A percentile compares a stretch with the other conserved stretches of the same genome.
These are phyloP conservation scores for Macrocybe gigantea DNA, from an alignment of 768 basidiomycete species.

Conservation along the genomic window DNA sequence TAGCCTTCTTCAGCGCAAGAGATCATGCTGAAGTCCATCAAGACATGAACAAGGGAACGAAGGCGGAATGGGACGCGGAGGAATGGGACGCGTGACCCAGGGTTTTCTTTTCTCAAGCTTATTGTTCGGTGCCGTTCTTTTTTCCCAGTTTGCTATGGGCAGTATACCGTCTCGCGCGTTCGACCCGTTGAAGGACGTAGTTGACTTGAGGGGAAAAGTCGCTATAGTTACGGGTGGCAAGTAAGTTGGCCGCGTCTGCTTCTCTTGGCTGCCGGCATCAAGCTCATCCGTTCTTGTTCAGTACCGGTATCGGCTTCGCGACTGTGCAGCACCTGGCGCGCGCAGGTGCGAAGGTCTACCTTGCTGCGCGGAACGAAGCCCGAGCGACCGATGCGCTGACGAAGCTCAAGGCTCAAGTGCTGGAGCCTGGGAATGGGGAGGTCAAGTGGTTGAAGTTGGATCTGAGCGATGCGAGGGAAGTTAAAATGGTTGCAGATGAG, in stretches of 20 bases:
- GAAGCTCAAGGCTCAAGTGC: constrained; percentile 35
- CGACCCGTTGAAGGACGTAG: constrained; percentile 23
- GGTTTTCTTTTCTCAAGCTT: too few species aligned
- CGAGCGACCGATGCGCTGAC: constrained; percentile 44
- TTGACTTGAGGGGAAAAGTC: constrained; percentile 45
- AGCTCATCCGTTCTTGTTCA: constrained; percentile 3
- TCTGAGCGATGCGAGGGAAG: constrained; percentile 39
- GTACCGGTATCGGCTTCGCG: constrained; percentile 34
- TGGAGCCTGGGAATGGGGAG: constrained; percentile 38
- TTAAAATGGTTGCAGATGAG: constrained; percentile 41
- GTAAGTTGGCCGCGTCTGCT: constrained; percentile 22
- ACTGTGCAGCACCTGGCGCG: constrained; percentile 47
- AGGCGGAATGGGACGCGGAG: too few species aligned
- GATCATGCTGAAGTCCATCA: too few species aligned
- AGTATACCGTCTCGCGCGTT: too few species aligned
- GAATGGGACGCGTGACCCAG: too few species aligned
- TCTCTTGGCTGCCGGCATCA: neutral
- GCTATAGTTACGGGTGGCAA: constrained; percentile 54
- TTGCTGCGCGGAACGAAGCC: constrained; percentile 43
- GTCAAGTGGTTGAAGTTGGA: constrained; percentile 48
- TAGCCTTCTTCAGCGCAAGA: too few species aligned
- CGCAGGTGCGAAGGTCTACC: constrained; percentile 53
- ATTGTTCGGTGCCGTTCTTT: too few species aligned
- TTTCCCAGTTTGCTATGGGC: too few species aligned
- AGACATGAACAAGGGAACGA: too few species aligned